Evolutionary conservation across 345 rosid species (phyloP).

Genomic region (Citrus cavaleriei): DNA sequence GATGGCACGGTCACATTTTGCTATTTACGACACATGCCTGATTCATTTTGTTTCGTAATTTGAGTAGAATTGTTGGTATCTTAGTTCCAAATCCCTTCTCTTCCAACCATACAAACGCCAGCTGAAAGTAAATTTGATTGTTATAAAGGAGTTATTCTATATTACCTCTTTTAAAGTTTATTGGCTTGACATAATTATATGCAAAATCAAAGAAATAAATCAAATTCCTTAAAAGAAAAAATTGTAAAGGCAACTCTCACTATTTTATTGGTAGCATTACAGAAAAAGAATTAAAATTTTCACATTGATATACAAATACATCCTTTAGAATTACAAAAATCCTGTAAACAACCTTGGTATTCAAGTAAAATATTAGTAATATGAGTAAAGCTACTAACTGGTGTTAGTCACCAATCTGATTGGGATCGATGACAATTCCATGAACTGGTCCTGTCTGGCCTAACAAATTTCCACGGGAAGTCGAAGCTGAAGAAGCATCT

Average conservation of each 20-base stretch:
- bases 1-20: no score
- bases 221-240: no score
- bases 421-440: slow-evolving; percentile 61
- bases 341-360: neutral
- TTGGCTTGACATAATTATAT: no score
- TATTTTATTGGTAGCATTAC: neutral
- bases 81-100: slow-evolving; percentile 24
- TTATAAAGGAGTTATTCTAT: no score
- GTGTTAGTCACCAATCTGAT: slow-evolving; percentile 20
- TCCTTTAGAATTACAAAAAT: neutral
- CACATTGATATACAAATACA: neutral
- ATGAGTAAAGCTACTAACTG: neutral
- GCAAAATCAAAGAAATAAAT: no score
- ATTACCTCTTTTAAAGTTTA: no score
- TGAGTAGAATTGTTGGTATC: no score
- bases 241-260: no score
- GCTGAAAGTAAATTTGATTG: no score
- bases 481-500: slow-evolving; percentile 20
- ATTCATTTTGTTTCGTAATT: no score
- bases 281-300: neutral
- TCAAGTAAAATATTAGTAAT: neutral
- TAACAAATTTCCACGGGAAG: slow-evolving; percentile 17
- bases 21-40: no score
- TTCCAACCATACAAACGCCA: no score
- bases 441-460: slow-evolving; percentile 39